Percentiles rank a stretch among this genome's conserved stretches.
Evolutionary conservation across 129 eudicot species (phyloP).

Genomic region (Chrysanthemum seticuspe): DNA sequence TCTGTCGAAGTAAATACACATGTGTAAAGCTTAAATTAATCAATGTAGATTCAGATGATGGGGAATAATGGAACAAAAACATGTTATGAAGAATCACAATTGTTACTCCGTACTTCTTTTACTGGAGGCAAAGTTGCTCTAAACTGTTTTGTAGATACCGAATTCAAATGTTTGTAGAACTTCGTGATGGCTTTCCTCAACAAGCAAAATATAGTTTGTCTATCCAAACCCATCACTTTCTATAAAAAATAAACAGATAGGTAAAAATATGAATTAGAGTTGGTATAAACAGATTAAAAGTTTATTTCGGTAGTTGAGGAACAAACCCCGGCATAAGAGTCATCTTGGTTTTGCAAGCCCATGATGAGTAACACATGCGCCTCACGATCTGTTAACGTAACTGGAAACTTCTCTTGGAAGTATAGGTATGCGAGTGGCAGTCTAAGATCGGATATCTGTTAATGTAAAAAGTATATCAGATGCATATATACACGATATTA

Average conservation of each 20-base stretch:
- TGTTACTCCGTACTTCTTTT: slow-evolving; percentile 36
- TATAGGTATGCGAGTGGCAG: slow-evolving; percentile 55
- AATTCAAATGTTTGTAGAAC: slow-evolving; percentile 58
- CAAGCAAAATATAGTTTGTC: slow-evolving; percentile 59
- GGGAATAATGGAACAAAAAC: too few relatives aligned
- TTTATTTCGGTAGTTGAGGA: not conserved
- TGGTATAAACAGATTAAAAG: not conserved
- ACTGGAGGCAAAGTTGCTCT: slow-evolving; percentile 52
- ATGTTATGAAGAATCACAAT: too few relatives aligned
- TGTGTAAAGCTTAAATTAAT: not conserved
- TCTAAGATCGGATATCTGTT: slow-evolving; percentile 1
- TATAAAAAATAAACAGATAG: slow-evolving; percentile 21
- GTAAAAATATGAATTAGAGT: not conserved
- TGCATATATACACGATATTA: too few relatives aligned
- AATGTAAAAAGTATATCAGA: too few relatives aligned
- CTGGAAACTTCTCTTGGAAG: slow-evolving; percentile 78
- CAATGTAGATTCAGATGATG: too few relatives aligned
- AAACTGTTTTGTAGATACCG: slow-evolving; percentile 50
- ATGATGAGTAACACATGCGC: slow-evolving; percentile 76
- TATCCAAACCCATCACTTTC: slow-evolving; percentile 75
- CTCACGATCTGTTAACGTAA: slow-evolving; percentile 58
- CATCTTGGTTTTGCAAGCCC: slow-evolving; percentile 84
- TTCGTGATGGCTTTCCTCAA: slow-evolving; percentile 72
- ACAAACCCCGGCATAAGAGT: slow-evolving; percentile 66
- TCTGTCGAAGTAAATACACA: slow-evolving; percentile 28